Evolutionary conservation across 768 basidiomycete genomes (phyloP), one percentile per base, ranked within the genome.

Genomic region (Mycena capillaripes): DNA sequence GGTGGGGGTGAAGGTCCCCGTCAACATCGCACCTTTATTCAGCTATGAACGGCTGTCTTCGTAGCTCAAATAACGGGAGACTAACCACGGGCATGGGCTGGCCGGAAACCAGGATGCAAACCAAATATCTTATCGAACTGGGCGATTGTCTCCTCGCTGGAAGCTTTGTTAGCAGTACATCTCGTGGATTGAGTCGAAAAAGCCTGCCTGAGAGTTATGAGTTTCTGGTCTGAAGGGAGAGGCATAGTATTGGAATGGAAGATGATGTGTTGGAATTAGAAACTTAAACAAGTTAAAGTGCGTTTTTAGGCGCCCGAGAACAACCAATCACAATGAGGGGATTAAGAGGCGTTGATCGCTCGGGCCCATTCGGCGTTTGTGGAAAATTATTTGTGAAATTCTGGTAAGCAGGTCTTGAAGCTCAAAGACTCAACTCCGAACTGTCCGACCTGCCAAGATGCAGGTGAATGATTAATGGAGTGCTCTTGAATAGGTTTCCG

Each of bases 101-200:
- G 70, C 19, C 76, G 59, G 29, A 67, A 73, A 23, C 76, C 76
- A 25, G 76, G 74, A 50, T 77, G 71, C 25, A 67, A 29, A 32
- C 74, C 74, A 46, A 77, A 77, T 17, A 77, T 67, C 19, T 72
- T 52, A 55, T 73, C 56, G 65, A 76, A 62, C 58, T 76, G 75
- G 29, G 63, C 61, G 34, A 73, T 58, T 6, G 60, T 65, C 12
- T 64, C 62, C 42, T 73, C 71, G 25, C 66, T 72, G 25, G 1
- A 29, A 4, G 4, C 8, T 21, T 17, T 2, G 4, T 66, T 27
- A 46, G 32, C 12, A 27, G 11, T 23, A 12, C 3, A n/a, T 23
- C 1, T 27, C 14, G 32, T 69, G 25, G 25, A 25, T n/a, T 11
- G 10, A 27, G 23, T 2, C 0, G 6, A 29, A 56, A 7, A 25